Evolutionary conservation across 176 grass and related monocot species (phyloP), one percentile per base, ranked within the genome.

Genomic region (Luzula sylvatica): DNA sequence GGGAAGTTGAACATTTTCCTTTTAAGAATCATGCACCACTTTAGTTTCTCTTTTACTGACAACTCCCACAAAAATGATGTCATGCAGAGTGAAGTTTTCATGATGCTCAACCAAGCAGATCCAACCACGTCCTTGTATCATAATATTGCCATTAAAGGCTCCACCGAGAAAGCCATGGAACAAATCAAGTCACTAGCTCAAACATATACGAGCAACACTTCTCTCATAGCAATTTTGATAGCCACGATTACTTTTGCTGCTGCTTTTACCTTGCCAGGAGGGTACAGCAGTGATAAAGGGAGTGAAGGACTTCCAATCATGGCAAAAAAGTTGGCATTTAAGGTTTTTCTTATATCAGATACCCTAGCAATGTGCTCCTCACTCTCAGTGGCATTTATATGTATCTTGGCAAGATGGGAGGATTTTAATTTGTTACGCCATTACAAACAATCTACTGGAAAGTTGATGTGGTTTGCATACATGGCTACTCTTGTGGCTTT

Each of bases 381-480:
- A 7, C 25, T 74, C 55, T 17, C 5, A 3, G 65, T 77, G 0
- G 48, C 65, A 1, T 76, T 77, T 20, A 7, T 70, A 5, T 77
- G 74, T 20, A 21, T 70, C 39, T 17, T 77, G 39, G 25, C 66
- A 8, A 61, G 11, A 15, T 66, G 26, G 61, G 41, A 58, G 14
- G 71, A 75, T 17, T 50, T 58, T 21, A 38, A 75, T 38, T 67
- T 67, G 27, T 11, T 75, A 41, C 41, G 66, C 20, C 3, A 67
- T 12, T 75, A 75, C 41, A 67, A 50, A 35, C 26, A 24, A 16
- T 26, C 57, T 19, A 74, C 71, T 0, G 38, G n/a, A 9, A 49
- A 50, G 9, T 59, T 74, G 2, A 74, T 74, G 71, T 74, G 61
- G 71, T 74, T 56, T 49, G 61, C 54, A 35, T 40, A 30, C 7